Percentiles rank a stretch among this genome's conserved stretches.
Evolutionary conservation across 2,329 filamentous ascomycete genomes (phyloP).

Genomic region (Xylaria sp.): DNA sequence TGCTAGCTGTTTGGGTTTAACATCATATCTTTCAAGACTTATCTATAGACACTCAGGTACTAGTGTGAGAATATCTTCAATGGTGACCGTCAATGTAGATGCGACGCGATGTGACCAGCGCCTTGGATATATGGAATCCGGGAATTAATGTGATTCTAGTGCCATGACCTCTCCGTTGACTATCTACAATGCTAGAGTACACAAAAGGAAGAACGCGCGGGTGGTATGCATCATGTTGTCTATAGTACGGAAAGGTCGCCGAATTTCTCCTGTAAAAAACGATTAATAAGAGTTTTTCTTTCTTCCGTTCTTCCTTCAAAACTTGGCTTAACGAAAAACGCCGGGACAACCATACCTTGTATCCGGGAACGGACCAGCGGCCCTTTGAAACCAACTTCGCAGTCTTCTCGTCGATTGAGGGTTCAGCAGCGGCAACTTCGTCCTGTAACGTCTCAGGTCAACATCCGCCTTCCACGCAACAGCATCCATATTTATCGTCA

Average conservation of each 20-base stretch:
- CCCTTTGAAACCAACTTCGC: slow-evolving; percentile 94
- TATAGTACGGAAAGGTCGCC: slow-evolving; percentile 96
- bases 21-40: neutral
- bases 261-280: slow-evolving; percentile 85
- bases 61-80: neutral
- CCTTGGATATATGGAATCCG: neutral
- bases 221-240: slow-evolving; percentile 52
- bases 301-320: neutral
- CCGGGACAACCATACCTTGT: slow-evolving; percentile 79
- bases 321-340: neutral
- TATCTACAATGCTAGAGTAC: slow-evolving; percentile 79
- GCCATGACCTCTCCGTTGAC: slow-evolving; percentile 51
- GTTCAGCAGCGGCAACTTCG: slow-evolving; percentile 91
- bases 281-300: slow-evolving; percentile 55
- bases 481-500: neutral
- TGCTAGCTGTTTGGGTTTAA: neutral
- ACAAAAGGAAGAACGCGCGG: slow-evolving; percentile 64
- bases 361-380: slow-evolving; percentile 97
- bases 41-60: neutral
- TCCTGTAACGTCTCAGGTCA: slow-evolving; percentile 67
- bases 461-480: slow-evolving; percentile 15
- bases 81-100: neutral
- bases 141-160: slow-evolving; percentile 42
- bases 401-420: slow-evolving; percentile 98
- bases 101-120: neutral